Base-by-base conservation (phyloP, 129 eudicot species). In the Daucus carota region DNA sequence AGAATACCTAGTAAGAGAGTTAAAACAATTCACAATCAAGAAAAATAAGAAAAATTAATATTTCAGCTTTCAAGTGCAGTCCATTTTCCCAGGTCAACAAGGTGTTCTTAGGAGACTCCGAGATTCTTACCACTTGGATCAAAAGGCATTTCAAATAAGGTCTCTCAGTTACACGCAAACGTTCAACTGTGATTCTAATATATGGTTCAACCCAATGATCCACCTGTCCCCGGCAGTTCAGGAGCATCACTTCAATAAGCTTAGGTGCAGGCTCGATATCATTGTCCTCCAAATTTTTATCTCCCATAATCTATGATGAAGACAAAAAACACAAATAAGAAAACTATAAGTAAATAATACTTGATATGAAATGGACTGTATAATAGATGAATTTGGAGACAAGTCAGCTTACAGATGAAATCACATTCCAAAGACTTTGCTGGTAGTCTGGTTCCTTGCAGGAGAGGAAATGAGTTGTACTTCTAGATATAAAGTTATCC, bases 211-310 rank as follows among this genome's bases (percentile, higher is more conserved):
- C 91, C 97, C 98, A 93, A 40, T 90, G 98, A 77, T 93, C 97
- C 73, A 93, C 98, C 81, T 87, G 97, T 8, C 97, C 98, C 83
- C 83, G 82, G 86, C 98, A 90, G 86, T 90, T 90, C 62, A 90
- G 95, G 78, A 93, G 87, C 59, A 93, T 78, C 42, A 93, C 97
- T 84, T 93, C 92, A 47, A 93, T 84, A 63, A 93, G 98, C 92
- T 93, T 93, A 48, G 98, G 98, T 87, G 98, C 98, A 63, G 98
- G 91, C 85, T 93, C 98, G 81, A 93, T 90, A 84, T 93, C 98
- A 54, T 81, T 90, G 83, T 93, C 98, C 86, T 90, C 98, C 73
- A 90, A 75, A 81, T 88, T 93, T 75, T 83, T 85, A 80, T 93
- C 98, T 42, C 80, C 88, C 97, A 93, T 87, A 40, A 93, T 84